Evolutionary conservation across 2,329 filamentous ascomycete genomes (phyloP), one percentile per base, ranked within the genome.

Genomic region (Aspergillus unguis): DNA sequence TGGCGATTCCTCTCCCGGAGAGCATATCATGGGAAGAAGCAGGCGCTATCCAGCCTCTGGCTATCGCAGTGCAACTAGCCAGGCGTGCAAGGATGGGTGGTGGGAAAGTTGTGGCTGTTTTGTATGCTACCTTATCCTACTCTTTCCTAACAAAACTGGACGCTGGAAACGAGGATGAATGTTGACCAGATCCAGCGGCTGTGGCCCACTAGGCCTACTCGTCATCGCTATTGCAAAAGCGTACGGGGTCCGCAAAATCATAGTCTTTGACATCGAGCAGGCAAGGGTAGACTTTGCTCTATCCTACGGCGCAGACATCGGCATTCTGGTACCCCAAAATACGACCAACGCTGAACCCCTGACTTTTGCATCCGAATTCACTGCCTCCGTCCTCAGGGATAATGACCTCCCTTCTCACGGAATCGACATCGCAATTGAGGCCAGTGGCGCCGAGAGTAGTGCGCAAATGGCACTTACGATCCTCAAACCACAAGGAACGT

Each of bases 231-330:
- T 37, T 6, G 33, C 44, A 29, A 46, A 46, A 23, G 33, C 25
- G 6, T 37, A 37, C 44, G 44, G 33, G 9, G 44, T 46, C 10
- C 25, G 44, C 25, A 46, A 46, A 11, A 31, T 46, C 33, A 6
- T 46, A 8, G 33, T 37, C 25, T 46, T 46, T 10, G 44, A 46
- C 33, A 36, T 46, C 32, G 44, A 46, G 35, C 44, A 46, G 23
- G 28, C 33, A 9, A 32, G 44, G 3, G 3, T 37, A 6, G 44
- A 46, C 26, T 46, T 46, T 11, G 44, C 44, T 2, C 10, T 46
- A 9, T 28, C 25, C 9, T 37, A 46, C 33, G 44, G 44, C 11
- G 44, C 33, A 17, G 33, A 37, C 7, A 28, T 46, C 10, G 32
- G 33, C 10, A 37, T 37, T n/a, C 43, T 46, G 9, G 25, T 32